Base-by-base conservation (phyloP, 23 red algal species). In the Pyropia yezoensis region DNA sequence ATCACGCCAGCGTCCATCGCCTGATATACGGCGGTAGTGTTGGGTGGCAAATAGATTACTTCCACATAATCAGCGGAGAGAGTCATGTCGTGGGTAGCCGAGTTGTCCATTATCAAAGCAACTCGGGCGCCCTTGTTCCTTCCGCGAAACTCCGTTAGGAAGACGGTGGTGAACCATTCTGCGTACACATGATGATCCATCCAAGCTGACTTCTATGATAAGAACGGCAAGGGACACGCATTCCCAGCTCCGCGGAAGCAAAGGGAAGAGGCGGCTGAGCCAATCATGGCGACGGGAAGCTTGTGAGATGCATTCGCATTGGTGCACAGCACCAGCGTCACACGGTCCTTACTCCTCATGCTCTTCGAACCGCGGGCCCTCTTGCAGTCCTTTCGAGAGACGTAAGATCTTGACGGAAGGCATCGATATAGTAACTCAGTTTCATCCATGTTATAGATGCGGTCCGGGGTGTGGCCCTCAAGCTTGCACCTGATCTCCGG, bases 401-500 rank as follows among this genome's bases (percentile, higher is more conserved):
- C 39, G 39, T 27, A 73, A 25, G 69, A 57, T 30, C 60, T 23
- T 22, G 13, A 25, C 25, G 51, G 69, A 57, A 73, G 51, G 24
- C 56, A 54, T 27, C 26, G 59, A 58, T 23, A 73, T 15, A 60
- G 60, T 14, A 73, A 56, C 32, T 52, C 69, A 9, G 69, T 73
- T 33, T 73, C 69, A 60, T 73, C 69, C 50, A 73, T 60, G 60
- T 73, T 63, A 60, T 29, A 73, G 54, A 73, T 73, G 20, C 28
- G 20, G 26, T 73, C 50, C 30, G 30, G 30, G 30, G 30, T 33
- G 30, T 33, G 6, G 30, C 30, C 30, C 30, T 33, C 30, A 6
- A 33, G 30, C 6, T 2, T 33, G 30, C 30, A 6, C 30, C 30
- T 33, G 30, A 33, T 33, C 30, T 33, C 30, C 30, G 30, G 2